phyloP scores from a whole-genome alignment of 768 basidiomycete genomes.

The Cytidiella melzeri region DNA sequence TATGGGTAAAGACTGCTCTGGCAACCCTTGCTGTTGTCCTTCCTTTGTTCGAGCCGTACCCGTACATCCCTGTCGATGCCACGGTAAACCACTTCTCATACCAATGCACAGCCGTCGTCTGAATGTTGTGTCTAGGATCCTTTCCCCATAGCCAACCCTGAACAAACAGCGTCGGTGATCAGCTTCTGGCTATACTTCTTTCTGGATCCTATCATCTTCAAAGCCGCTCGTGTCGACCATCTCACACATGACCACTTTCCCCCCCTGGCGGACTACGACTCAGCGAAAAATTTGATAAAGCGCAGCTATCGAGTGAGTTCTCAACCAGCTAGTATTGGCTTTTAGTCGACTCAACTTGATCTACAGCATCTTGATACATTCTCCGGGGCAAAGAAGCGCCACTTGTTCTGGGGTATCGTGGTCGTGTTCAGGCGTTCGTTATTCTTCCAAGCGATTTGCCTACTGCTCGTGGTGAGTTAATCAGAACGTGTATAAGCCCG shows the following conservation, averaged over 20 bases:
- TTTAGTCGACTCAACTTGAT: too few relatives aligned
- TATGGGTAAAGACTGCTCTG: conserved; percentile 49
- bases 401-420: conserved; percentile 31
- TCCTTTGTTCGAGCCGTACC: conserved; percentile 44
- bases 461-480: neutral
- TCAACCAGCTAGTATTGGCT: neutral
- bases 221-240: conserved; percentile 26
- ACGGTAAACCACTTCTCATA: neutral
- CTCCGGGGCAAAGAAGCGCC: conserved; percentile 24
- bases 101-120: too few relatives aligned
- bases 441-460: neutral
- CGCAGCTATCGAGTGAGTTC: conserved; percentile 25
- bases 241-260: conserved; percentile 31
- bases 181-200: conserved; percentile 34
- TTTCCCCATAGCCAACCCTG: conserved; percentile 28
- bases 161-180: conserved; percentile 38
- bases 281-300: conserved; percentile 19
- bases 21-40: conserved; percentile 41
- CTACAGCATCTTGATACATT: conserved; percentile 32
- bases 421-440: conserved; percentile 17
- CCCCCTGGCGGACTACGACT: conserved; percentile 27
- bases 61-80: conserved; percentile 13
- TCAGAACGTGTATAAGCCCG: conserved; percentile 9
- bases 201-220: conserved; percentile 30
- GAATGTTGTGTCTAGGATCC: neutral